A percentile compares a stretch with the other conserved stretches of the same genome.
Conservation (phyloP, 176 grass and related monocot genomes). For the Bothriochloa decipiens region DNA sequence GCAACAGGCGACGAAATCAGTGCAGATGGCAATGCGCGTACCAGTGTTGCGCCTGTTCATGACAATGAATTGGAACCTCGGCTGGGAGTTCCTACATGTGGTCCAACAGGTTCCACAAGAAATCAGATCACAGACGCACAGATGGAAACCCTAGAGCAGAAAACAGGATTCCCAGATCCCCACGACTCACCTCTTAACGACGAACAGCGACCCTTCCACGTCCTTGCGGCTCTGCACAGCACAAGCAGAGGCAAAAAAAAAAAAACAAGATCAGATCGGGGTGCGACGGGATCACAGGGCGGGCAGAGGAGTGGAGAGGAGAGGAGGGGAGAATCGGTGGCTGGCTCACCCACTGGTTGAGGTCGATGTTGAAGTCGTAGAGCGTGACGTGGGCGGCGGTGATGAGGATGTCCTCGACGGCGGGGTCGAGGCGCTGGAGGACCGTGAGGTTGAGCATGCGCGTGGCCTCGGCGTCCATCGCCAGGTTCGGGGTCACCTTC, state of each 20-base stretch:
- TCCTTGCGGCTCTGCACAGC: constrained; percentile 84
- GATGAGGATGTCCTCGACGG: constrained; percentile 93
- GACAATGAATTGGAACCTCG: constrained; percentile 88
- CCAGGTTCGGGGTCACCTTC: constrained; percentile 82
- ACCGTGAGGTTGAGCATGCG: constrained; percentile 88
- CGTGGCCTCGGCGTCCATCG: constrained; percentile 65
- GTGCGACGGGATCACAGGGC: constrained; percentile 13
- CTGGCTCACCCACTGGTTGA: constrained; percentile 79
- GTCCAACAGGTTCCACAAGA: constrained; percentile 27
- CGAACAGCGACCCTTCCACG: constrained; percentile 90
- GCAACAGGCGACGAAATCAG: background rate
- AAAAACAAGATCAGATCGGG: constrained; percentile 24
- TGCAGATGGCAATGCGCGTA: constrained; percentile 37
- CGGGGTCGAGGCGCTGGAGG: constrained; percentile 90
- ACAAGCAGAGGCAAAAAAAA: background rate
- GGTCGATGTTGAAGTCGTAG: constrained; percentile 94
- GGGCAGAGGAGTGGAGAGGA: background rate
- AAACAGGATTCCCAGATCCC: background rate
- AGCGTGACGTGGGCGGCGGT: constrained; percentile 89
- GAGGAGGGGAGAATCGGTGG: background rate
- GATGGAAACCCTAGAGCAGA: constrained; percentile 28
- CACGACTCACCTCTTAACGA: constrained; percentile 74
- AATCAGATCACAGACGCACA: constrained; percentile 22
- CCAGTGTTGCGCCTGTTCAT: constrained; percentile 85
- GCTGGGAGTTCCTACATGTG: constrained; percentile 63